Conservation (phyloP, 345 rosid species). For the Boechera stricta region DNA sequence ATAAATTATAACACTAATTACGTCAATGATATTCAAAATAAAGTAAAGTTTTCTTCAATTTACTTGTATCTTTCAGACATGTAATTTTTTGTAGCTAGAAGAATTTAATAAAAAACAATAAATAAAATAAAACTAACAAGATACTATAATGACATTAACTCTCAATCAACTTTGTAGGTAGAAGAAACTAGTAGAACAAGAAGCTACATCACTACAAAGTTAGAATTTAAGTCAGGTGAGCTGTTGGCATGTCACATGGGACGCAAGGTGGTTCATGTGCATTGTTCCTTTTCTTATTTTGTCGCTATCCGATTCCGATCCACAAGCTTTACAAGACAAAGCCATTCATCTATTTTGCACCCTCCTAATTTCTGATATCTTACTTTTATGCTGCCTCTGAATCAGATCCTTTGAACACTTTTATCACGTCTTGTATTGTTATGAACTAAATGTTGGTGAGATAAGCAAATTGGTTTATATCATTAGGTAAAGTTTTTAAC, state of each 20-base stretch:
- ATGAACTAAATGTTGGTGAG: background rate
- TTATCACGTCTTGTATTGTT: background rate
- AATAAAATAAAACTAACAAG: background rate
- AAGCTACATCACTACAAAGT: background rate
- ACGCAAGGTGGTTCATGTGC: slow-evolving; percentile 29
- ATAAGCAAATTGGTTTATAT: background rate
- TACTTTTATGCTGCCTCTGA: background rate
- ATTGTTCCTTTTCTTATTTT: slow-evolving; percentile 19
- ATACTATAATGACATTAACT: background rate
- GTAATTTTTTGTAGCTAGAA: no score
- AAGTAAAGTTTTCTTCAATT: no score
- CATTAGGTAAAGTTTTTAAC: background rate
- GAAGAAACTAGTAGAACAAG: background rate
- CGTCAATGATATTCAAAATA: no score
- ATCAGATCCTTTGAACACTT: background rate
- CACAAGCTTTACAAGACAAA: slow-evolving; percentile 16
- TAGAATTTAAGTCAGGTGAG: slow-evolving; percentile 4
- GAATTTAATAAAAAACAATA: background rate
- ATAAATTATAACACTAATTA: no score
- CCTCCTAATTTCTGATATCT: background rate
- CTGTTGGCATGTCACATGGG: slow-evolving; percentile 35
- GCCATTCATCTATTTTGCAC: background rate
- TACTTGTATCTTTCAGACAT: no score
- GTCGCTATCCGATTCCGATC: slow-evolving; percentile 26
- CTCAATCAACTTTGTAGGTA: background rate